phyloP scores from a whole-genome alignment of 345 rosid genomes.

The Salix caprea region DNA sequence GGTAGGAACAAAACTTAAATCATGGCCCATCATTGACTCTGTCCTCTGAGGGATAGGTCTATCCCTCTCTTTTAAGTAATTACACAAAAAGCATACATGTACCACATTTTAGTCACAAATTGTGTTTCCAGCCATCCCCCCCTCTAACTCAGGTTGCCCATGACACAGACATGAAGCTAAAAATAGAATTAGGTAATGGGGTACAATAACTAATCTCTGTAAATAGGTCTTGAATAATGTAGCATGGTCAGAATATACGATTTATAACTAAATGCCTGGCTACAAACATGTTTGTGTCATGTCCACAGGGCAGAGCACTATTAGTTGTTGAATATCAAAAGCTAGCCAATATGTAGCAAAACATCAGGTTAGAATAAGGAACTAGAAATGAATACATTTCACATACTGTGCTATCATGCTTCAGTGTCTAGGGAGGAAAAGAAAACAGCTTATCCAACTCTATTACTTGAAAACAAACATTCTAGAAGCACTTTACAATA shows the following conservation, averaged over 20 bases:
- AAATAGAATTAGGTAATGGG: neutral
- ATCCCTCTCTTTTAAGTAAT: too few species aligned
- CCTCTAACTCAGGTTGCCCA: too few species aligned
- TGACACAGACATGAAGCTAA: too few species aligned
- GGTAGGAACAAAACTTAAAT: neutral
- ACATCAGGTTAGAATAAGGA: neutral
- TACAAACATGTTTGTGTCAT: neutral
- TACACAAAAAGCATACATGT: too few species aligned
- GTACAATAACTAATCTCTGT: neutral
- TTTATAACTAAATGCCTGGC: neutral
- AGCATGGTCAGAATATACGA: neutral
- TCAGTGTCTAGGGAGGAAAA: neutral
- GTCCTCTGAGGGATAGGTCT: too few species aligned
- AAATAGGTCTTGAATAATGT: neutral
- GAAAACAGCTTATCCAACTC: neutral
- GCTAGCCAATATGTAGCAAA: neutral
- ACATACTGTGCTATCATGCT: neutral
- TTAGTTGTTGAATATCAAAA: neutral
- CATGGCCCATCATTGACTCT: too few species aligned
- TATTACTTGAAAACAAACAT: neutral
- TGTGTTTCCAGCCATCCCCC: too few species aligned
- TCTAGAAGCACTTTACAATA: neutral
- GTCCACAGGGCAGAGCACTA: neutral
- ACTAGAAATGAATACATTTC: neutral
- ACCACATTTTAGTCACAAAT: too few species aligned